phyloP scores from a whole-genome alignment of 2,329 filamentous ascomycete species.

The Pyrenophora graminea region DNA sequence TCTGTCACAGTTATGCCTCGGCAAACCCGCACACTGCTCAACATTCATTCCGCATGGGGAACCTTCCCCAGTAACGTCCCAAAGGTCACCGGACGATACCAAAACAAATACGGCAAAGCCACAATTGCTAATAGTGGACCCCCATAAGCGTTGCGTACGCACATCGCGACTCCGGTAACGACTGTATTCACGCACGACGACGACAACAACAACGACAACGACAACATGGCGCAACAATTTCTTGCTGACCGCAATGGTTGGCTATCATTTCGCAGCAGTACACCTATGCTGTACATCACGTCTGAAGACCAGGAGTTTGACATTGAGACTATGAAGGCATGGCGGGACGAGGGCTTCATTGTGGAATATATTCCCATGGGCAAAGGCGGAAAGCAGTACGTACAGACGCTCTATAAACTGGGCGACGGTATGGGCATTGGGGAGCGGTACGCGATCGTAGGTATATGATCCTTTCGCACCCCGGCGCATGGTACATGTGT shows the following conservation, averaged over 20 bases:
- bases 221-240: conserved; percentile 42
- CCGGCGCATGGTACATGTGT: conserved; percentile 2
- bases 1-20: background rate
- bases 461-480: conserved; percentile 47
- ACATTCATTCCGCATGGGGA: background rate
- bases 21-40: background rate
- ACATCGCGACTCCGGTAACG: conserved; percentile 1
- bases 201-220: background rate
- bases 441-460: conserved; percentile 66
- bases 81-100: conserved; percentile 2
- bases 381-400: conserved; percentile 54
- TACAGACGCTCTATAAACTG: conserved; percentile 54
- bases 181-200: background rate
- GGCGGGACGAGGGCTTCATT: conserved; percentile 64
- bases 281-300: conserved; percentile 54
- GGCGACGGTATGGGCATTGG: conserved; percentile 61
- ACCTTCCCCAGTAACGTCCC: background rate
- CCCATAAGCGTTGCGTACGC: conserved; percentile 4
- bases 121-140: conserved; percentile 12
- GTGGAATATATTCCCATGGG: conserved; percentile 60
- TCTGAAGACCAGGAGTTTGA: conserved; percentile 62
- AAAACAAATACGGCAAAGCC: conserved; percentile 6
- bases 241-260: conserved; percentile 45
- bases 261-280: conserved; percentile 49
- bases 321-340: conserved; percentile 56